A percentile compares a stretch with the other conserved stretches of the same genome.
phyloP scores from a whole-genome alignment of 2,329 filamentous ascomycete genomes.

The Diaporthe eres region DNA sequence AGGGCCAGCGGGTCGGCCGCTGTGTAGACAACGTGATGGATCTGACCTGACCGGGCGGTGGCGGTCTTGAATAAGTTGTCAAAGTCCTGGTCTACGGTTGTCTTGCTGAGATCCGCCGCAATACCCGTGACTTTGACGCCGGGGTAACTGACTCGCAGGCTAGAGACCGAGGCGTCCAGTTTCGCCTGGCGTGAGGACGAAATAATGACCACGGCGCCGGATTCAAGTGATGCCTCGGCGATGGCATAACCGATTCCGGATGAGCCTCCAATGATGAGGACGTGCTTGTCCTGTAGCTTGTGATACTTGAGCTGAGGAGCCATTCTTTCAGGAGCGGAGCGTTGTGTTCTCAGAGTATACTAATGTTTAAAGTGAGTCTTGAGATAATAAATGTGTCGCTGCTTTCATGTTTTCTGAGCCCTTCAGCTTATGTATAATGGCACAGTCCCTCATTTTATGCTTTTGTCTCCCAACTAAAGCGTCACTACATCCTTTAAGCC shows the following conservation, averaged over 20 bases:
- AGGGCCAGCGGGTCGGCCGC: slow-evolving; percentile 49
- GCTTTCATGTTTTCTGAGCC: background rate
- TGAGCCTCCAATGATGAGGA: slow-evolving; percentile 75
- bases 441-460: background rate
- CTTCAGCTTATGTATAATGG: background rate
- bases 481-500: background rate
- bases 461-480: too few relatives aligned
- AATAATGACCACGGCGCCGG: slow-evolving; percentile 69
- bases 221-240: slow-evolving; percentile 69
- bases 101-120: slow-evolving; percentile 43
- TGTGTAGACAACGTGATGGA: slow-evolving; percentile 48
- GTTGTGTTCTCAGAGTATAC: background rate
- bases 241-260: slow-evolving; percentile 74
- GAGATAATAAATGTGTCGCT: background rate
- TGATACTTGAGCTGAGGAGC: slow-evolving; percentile 46
- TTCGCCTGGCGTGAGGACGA: slow-evolving; percentile 68
- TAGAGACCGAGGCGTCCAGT: slow-evolving; percentile 60
- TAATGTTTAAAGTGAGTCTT: background rate
- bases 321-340: slow-evolving; percentile 33
- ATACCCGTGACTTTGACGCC: slow-evolving; percentile 48
- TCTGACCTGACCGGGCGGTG: slow-evolving; percentile 15
- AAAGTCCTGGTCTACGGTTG: slow-evolving; percentile 50
- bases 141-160: slow-evolving; percentile 38
- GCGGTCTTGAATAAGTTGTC: slow-evolving; percentile 46
- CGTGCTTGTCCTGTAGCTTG: slow-evolving; percentile 53